Conservation (phyloP, 768 basidiomycete species). For the Boletus pseudopeckii region DNA sequence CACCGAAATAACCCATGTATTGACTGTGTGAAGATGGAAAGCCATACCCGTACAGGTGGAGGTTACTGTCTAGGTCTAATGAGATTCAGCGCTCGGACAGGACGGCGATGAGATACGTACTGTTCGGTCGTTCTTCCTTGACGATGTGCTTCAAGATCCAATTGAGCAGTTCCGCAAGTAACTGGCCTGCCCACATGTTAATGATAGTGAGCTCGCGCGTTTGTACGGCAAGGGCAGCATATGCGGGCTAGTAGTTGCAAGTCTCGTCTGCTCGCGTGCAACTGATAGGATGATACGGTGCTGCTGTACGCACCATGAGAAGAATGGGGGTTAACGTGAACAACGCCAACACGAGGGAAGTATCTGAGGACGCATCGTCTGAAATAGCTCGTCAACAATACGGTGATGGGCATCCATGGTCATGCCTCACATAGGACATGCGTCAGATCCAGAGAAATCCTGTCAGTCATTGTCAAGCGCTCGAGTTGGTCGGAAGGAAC, state of each 20-base stretch:
- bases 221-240: slow-evolving; percentile 69
- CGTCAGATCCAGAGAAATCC: slow-evolving; percentile 58
- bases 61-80: slow-evolving; percentile 9
- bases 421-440: slow-evolving; percentile 27
- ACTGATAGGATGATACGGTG: neutral
- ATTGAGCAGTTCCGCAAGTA: slow-evolving; percentile 68
- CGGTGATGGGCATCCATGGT: too few species aligned
- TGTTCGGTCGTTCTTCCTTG: slow-evolving; percentile 64
- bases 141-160: slow-evolving; percentile 62
- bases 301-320: slow-evolving; percentile 53
- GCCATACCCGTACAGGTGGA: slow-evolving; percentile 61
- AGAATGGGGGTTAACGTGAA: slow-evolving; percentile 68
- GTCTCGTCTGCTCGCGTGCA: slow-evolving; percentile 1
- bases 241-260: slow-evolving; percentile 55
- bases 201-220: slow-evolving; percentile 79
- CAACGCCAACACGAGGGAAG: slow-evolving; percentile 57
- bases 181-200: slow-evolving; percentile 81
- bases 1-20: slow-evolving; percentile 84
- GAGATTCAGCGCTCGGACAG: neutral
- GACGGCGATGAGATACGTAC: slow-evolving; percentile 36
- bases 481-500: neutral
- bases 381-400: slow-evolving; percentile 3
- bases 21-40: slow-evolving; percentile 90
- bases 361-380: slow-evolving; percentile 62
- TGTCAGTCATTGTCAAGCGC: slow-evolving; percentile 9